Percentiles rank a stretch among this genome's conserved stretches.
These are phyloP conservation scores for Penicillium sp. DNA, from an alignment of 2,329 filamentous ascomycete genomes.

Conservation along the genomic window DNA sequence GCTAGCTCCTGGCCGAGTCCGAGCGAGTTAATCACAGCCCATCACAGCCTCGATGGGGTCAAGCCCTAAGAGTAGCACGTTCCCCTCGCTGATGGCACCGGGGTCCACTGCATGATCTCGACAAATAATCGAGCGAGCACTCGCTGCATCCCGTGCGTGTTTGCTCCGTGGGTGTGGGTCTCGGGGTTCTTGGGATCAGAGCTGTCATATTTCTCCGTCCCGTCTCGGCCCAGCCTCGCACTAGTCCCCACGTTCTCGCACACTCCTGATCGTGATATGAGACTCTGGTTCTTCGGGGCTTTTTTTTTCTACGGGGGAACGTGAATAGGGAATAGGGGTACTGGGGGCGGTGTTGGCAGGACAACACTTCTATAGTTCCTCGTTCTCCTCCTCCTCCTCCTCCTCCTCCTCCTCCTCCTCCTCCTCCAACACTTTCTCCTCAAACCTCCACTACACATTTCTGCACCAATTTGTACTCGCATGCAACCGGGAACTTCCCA, in stretches of 20 bases:
- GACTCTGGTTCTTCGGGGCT: not conserved
- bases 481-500: constrained; percentile 7
- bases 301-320: not conserved
- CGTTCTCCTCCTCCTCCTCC: not conserved
- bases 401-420: not conserved
- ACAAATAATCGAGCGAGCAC: not conserved
- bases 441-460: not conserved
- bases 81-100: constrained; percentile 5
- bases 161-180: constrained; percentile 12
- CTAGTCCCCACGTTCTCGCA: constrained; percentile 18
- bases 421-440: no score
- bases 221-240: constrained; percentile 13
- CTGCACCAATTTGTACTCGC: constrained; percentile 7
- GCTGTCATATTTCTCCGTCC: constrained; percentile 32
- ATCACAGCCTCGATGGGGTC: not conserved
- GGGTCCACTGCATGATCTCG: not conserved
- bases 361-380: not conserved
- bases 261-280: not conserved
- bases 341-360: not conserved
- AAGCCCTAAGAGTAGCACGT: constrained; percentile 21
- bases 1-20: constrained; percentile 15
- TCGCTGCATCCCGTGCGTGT: not conserved
- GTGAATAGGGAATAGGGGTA: not conserved
- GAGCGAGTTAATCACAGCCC: not conserved
- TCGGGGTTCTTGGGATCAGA: constrained; percentile 20